Evolutionary conservation across 2,329 filamentous ascomycete species (phyloP).

Genomic region (Ceratocystis variospora): DNA sequence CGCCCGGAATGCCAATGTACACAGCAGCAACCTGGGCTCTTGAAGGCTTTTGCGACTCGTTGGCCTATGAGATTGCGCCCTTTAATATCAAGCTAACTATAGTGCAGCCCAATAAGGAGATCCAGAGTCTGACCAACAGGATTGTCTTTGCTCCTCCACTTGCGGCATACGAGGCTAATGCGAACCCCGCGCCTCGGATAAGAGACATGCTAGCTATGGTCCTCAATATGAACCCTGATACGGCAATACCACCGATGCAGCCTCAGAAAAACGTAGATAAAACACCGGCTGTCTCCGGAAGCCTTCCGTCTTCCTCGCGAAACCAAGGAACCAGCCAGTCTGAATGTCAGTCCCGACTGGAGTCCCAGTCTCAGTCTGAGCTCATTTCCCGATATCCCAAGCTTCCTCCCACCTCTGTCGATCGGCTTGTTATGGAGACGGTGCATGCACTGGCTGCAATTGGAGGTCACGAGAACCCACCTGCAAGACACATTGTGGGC

Average conservation of each 20-base stretch:
- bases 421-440: slow-evolving; percentile 70
- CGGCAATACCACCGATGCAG: slow-evolving; percentile 30
- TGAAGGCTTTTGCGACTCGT: slow-evolving; percentile 87
- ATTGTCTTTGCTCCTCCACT: slow-evolving; percentile 74
- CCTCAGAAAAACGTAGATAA: slow-evolving; percentile 12
- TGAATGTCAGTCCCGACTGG: neutral
- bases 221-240: slow-evolving; percentile 60
- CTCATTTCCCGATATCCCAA: slow-evolving; percentile 59
- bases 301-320: neutral
- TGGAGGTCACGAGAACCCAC: slow-evolving; percentile 89
- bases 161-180: slow-evolving; percentile 47
- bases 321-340: neutral
- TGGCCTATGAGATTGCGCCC: slow-evolving; percentile 90
- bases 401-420: slow-evolving; percentile 52
- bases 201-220: slow-evolving; percentile 72
- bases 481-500: slow-evolving; percentile 84
- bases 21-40: slow-evolving; percentile 88
- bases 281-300: neutral
- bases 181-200: slow-evolving; percentile 59
- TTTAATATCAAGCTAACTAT: slow-evolving; percentile 96
- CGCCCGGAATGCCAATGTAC: slow-evolving; percentile 79
- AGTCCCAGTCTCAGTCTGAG: slow-evolving; percentile 22
- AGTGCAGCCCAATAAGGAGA: slow-evolving; percentile 89
- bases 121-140: slow-evolving; percentile 72
- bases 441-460: slow-evolving; percentile 84